These are phyloP conservation scores for Spiraea crenata DNA, from an alignment of 331 rosid genomes.

Conservation along the genomic window DNA sequence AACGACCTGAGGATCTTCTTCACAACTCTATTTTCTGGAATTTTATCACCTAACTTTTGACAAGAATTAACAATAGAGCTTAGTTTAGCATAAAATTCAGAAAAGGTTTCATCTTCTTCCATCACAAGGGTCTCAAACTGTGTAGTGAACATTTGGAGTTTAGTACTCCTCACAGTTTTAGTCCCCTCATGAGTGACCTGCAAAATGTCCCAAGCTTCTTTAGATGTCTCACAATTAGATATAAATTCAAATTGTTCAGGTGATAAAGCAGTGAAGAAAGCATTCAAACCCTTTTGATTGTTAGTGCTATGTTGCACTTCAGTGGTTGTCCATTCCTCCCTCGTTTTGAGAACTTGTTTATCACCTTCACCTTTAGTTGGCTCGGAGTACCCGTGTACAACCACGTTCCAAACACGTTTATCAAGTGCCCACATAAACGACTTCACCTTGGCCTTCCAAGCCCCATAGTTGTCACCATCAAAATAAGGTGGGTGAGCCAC, in stretches of 20 bases:
- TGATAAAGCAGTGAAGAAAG: neutral
- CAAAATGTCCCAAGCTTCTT: neutral
- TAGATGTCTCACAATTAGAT: neutral
- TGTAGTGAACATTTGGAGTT: neutral
- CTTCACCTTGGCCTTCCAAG: neutral
- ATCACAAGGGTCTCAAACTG: neutral
- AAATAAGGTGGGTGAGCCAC: neutral
- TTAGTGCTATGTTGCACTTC: neutral
- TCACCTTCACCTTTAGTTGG: neutral
- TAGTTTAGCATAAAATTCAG: neutral
- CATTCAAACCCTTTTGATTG: neutral
- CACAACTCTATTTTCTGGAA: neutral
- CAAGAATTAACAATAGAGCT: neutral
- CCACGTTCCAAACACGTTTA: neutral
- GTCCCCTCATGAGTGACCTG: neutral
- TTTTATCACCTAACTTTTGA: neutral
- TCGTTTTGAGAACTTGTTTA: neutral
- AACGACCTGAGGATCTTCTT: neutral
- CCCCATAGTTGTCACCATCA: neutral
- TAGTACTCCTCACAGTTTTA: neutral
- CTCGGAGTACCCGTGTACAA: neutral
- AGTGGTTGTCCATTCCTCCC: neutral
- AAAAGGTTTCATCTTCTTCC: neutral
- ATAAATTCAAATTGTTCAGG: neutral
- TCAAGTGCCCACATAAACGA: neutral